Conservation (phyloP, 768 basidiomycete species). For the Termitomyces sp. region DNA sequence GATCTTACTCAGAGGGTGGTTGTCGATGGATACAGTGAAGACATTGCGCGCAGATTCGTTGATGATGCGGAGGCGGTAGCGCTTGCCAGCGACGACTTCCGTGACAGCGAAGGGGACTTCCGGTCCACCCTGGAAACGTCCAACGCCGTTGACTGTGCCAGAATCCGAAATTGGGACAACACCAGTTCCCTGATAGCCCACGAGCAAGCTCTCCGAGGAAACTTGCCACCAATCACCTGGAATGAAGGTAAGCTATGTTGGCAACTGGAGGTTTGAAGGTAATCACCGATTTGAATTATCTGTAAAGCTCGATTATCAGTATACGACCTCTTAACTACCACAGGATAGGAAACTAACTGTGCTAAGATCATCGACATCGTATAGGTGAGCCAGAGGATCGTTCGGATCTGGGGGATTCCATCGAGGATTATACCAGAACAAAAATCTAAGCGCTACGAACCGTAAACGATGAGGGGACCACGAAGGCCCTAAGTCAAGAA, state of each 20-base stretch:
- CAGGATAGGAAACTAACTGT: conserved; percentile 2
- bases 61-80: conserved; percentile 47
- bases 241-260: conserved; percentile 7
- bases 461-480: conserved; percentile 28
- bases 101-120: conserved; percentile 27
- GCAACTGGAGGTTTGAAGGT: conserved; percentile 2
- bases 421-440: background rate
- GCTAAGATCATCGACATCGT: conserved; percentile 12
- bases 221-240: conserved; percentile 40
- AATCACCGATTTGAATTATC: conserved; percentile 14
- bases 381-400: conserved; percentile 9
- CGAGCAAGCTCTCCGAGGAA: conserved; percentile 19
- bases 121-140: conserved; percentile 34
- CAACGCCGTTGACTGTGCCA: conserved; percentile 38
- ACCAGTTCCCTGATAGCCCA: conserved; percentile 17
- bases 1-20: conserved; percentile 21
- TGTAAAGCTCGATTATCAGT: conserved; percentile 1
- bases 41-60: conserved; percentile 34
- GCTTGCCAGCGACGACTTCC: conserved; percentile 26
- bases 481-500: conserved; percentile 20
- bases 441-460: conserved; percentile 8
- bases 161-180: conserved; percentile 28
- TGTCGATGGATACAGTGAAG: conserved; percentile 26
- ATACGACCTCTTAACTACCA: background rate
- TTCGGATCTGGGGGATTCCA: conserved; percentile 4